Evolutionary conservation across 139 green algal species (phyloP).

Genomic region (Yamagishiella unicocca): DNA sequence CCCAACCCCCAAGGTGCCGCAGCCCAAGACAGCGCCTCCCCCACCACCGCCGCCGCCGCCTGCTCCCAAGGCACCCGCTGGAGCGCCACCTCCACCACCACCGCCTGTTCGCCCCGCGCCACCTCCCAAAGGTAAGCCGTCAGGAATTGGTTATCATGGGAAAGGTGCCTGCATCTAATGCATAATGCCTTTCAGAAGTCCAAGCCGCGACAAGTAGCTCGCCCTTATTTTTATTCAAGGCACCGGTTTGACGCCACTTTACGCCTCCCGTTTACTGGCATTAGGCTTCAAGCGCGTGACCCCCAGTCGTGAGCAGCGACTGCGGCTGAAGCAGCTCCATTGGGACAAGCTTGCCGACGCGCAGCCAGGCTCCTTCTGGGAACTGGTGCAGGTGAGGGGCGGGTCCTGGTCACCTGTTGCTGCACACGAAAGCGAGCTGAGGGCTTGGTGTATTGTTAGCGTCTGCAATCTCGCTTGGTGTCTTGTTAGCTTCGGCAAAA

Average conservation of each 20-base stretch:
- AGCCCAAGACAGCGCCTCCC: not conserved
- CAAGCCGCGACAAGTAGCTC: no score
- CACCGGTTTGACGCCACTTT: not conserved
- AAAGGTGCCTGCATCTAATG: no score
- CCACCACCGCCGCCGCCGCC: slow-evolving; percentile 28
- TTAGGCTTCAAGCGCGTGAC: slow-evolving; percentile 49
- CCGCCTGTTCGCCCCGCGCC: not conserved
- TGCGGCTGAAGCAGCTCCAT: slow-evolving; percentile 86
- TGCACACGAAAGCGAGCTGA: no score
- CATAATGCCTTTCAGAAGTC: no score
- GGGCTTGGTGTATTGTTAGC: no score
- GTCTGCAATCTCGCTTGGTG: no score
- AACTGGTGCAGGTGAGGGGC: slow-evolving; percentile 43
- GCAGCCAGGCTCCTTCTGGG: slow-evolving; percentile 77
- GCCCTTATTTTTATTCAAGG: no score
- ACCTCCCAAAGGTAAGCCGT: slow-evolving; percentile 10
- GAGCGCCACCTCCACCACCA: slow-evolving; percentile 8
- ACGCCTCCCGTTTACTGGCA: not conserved
- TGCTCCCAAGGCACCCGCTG: not conserved
- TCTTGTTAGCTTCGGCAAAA: no score
- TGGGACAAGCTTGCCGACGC: slow-evolving; percentile 85
- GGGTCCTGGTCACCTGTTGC: not conserved
- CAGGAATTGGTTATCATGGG: no score
- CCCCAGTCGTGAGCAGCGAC: slow-evolving; percentile 62
- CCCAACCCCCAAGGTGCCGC: not conserved